Conservation (phyloP, 208 protist genomes). For the Angomonas deanei region DNA sequence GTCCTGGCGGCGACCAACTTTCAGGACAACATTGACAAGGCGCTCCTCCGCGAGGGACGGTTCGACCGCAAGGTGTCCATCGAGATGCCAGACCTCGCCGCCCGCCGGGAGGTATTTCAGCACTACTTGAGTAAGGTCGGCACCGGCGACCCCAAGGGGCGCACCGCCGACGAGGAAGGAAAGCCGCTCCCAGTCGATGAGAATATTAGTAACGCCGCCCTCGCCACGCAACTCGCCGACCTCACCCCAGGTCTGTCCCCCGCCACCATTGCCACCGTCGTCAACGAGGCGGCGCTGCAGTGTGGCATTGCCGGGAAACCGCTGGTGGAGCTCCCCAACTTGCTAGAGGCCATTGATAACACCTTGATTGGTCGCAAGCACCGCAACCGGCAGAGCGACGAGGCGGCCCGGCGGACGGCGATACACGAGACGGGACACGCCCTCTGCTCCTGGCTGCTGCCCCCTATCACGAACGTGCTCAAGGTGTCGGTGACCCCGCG, state of each 20-base stretch:
- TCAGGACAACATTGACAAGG: slow-evolving; percentile 93
- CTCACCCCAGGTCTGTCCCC: slow-evolving; percentile 89
- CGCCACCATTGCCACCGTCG: slow-evolving; percentile 95
- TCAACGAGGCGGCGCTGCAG: slow-evolving; percentile 95
- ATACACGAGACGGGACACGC: slow-evolving; percentile 75
- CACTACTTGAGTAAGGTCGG: slow-evolving; percentile 77
- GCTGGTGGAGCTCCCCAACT: slow-evolving; percentile 50
- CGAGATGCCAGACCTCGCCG: slow-evolving; percentile 80
- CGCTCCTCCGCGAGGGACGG: slow-evolving; percentile 80
- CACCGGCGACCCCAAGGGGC: slow-evolving; percentile 72
- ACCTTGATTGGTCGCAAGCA: slow-evolving; percentile 78
- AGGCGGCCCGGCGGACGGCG: slow-evolving; percentile 56
- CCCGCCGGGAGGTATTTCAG: slow-evolving; percentile 77
- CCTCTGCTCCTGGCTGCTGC: slow-evolving; percentile 74
- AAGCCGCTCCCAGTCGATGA: slow-evolving; percentile 39
- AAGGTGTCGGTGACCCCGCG: slow-evolving; percentile 85
- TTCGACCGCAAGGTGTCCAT: slow-evolving; percentile 87
- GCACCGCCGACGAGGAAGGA: slow-evolving; percentile 52
- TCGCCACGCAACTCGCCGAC: slow-evolving; percentile 50
- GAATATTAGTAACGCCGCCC: slow-evolving; percentile 49
- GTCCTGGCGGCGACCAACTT: slow-evolving; percentile 97
- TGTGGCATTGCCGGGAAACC: slow-evolving; percentile 77
- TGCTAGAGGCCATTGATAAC: slow-evolving; percentile 83
- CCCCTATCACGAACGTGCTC: slow-evolving; percentile 57
- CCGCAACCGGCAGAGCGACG: slow-evolving; percentile 65